Percentiles rank a stretch among this genome's conserved stretches.
Conservation (phyloP, 2,329 filamentous ascomycete genomes). For the Davidsoniella eucalypti region DNA sequence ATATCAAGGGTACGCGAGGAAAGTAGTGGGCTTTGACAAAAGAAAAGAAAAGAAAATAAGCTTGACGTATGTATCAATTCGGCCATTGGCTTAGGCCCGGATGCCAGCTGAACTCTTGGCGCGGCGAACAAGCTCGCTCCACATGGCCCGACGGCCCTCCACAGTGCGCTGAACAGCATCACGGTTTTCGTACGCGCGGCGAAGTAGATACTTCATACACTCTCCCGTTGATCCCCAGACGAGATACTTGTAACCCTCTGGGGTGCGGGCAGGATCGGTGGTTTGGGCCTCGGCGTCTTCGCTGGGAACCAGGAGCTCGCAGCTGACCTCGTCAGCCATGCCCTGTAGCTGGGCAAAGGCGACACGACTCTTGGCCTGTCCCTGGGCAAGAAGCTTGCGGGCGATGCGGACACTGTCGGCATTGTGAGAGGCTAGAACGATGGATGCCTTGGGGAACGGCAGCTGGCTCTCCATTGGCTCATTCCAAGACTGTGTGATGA, state of each 20-base stretch:
- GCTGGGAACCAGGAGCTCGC: slow-evolving; percentile 31
- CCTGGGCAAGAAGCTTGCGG: slow-evolving; percentile 32
- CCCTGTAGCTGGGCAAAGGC: slow-evolving; percentile 61
- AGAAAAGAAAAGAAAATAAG: no score
- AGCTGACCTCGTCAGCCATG: slow-evolving; percentile 88
- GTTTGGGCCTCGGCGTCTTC: slow-evolving; percentile 4
- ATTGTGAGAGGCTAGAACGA: slow-evolving; percentile 78
- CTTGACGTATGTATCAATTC: no score
- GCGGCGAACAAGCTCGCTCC: slow-evolving; percentile 41
- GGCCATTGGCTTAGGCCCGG: no score
- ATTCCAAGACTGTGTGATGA: slow-evolving; percentile 49
- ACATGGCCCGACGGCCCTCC: slow-evolving; percentile 46
- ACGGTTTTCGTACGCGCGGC: slow-evolving; percentile 49
- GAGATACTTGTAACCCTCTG: slow-evolving; percentile 46
- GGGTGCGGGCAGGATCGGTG: slow-evolving; percentile 9
- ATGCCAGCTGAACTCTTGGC: slow-evolving; percentile 26
- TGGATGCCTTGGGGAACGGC: slow-evolving; percentile 37
- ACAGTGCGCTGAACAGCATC: slow-evolving; percentile 50
- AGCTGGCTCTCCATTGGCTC: slow-evolving; percentile 24
- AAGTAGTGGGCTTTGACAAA: no score
- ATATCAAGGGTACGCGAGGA: no score
- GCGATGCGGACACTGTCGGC: slow-evolving; percentile 48
- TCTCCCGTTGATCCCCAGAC: slow-evolving; percentile 58
- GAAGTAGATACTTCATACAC: slow-evolving; percentile 69
- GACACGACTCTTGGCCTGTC: slow-evolving; percentile 24